Percentiles rank a stretch among this genome's conserved stretches.
These are phyloP conservation scores for Nitzschia sp. DNA, from an alignment of 108 stramenopile species.

Conservation along the genomic window DNA sequence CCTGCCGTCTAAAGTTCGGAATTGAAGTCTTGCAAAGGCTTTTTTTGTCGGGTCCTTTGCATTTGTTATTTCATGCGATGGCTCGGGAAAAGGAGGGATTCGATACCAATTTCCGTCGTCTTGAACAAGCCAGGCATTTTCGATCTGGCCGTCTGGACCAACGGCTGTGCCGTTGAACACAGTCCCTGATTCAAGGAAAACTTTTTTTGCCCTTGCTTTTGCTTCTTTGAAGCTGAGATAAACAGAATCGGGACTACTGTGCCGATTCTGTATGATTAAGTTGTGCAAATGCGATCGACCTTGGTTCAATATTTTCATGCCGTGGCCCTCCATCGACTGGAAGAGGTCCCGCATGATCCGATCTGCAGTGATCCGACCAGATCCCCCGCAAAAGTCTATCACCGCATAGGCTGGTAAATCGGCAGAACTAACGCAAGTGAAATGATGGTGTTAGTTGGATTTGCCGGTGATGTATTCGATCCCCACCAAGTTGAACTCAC, in stretches of 20 bases:
- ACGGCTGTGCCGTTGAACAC: not conserved
- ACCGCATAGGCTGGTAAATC: constrained; percentile 24
- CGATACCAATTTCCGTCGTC: not conserved
- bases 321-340: constrained; percentile 10
- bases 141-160: not conserved
- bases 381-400: constrained; percentile 16
- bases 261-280: too few species aligned
- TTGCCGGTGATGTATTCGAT: too few species aligned
- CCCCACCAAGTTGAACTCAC: not conserved
- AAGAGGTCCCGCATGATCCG: constrained; percentile 1
- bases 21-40: not conserved
- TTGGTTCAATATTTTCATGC: constrained; percentile 13
- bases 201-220: not conserved
- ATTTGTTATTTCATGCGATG: not conserved
- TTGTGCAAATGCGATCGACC: not conserved
- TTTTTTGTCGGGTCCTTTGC: not conserved
- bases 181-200: not conserved
- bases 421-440: constrained; percentile 11
- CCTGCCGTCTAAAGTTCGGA: not conserved
- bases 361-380: not conserved
- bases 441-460: too few species aligned
- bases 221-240: not conserved
- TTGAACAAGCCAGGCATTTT: not conserved
- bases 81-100: not conserved
- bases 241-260: not conserved